Percentiles rank a stretch among this genome's conserved stretches.
These are phyloP conservation scores for Cenchrus purpureus DNA, from an alignment of 176 grass and related monocot genomes.

Conservation along the genomic window DNA sequence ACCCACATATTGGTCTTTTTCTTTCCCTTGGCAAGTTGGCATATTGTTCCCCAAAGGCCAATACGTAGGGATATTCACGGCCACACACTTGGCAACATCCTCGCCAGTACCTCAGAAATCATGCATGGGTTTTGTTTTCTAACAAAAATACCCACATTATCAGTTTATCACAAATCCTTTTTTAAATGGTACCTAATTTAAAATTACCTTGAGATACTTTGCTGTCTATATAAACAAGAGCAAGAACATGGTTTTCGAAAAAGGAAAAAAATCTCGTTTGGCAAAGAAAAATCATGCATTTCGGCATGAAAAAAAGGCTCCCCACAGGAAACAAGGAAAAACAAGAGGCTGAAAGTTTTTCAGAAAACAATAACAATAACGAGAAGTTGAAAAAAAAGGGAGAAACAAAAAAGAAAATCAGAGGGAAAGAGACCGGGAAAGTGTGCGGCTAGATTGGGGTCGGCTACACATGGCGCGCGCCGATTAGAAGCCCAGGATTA, in stretches of 20 bases:
- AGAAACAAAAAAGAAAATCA: not conserved
- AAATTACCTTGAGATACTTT: no score
- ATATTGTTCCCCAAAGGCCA: not conserved
- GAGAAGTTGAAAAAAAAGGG: not conserved
- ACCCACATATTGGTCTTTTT: no score
- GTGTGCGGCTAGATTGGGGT: conserved; percentile 40
- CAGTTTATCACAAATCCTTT: not conserved
- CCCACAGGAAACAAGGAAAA: not conserved
- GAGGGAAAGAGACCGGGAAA: not conserved
- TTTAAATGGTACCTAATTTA: not conserved
- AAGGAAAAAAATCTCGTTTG: not conserved
- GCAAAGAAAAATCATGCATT: not conserved
- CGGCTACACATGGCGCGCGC: conserved; percentile 45
- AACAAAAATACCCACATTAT: not conserved
- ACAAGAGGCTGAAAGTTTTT: not conserved
- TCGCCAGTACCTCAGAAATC: not conserved
- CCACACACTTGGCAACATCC: conserved; percentile 18
- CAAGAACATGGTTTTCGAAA: no score
- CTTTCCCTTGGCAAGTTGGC: not conserved
- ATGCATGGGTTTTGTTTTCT: not conserved
- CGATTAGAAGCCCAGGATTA: conserved; percentile 69
- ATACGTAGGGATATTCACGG: not conserved
- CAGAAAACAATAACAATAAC: not conserved
- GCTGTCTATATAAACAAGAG: not conserved
- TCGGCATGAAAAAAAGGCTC: not conserved